These are phyloP conservation scores for Solanum sitiens DNA, from an alignment of 257 asterid species.

Conservation along the genomic window DNA sequence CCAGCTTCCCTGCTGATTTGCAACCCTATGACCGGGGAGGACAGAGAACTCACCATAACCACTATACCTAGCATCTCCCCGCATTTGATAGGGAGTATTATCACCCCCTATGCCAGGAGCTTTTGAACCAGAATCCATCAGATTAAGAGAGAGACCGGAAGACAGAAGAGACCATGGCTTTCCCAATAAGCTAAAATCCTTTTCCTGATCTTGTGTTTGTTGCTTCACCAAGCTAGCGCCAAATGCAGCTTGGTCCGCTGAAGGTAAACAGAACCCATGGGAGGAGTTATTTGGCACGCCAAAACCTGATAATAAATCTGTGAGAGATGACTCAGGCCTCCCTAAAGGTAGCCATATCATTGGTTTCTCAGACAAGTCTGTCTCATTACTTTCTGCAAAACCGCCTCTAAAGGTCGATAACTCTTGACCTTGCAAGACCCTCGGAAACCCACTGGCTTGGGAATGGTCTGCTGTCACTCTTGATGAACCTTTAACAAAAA, in stretches of 20 bases:
- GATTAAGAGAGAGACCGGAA: conserved; percentile 54
- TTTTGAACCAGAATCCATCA: conserved; percentile 50
- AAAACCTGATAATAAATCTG: conserved; percentile 74
- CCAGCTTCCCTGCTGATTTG: conserved; percentile 59
- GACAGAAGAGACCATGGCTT: conserved; percentile 49
- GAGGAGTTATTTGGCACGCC: conserved; percentile 45
- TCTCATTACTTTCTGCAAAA: conserved; percentile 51
- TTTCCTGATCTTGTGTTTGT: conserved; percentile 44
- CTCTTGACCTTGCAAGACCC: conserved; percentile 99
- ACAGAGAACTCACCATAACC: conserved; percentile 37
- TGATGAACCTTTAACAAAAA: conserved; percentile 41
- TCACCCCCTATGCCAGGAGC: conserved; percentile 30
- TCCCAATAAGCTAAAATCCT: conserved; percentile 38
- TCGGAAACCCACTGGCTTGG: conserved; percentile 49
- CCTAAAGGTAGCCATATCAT: conserved; percentile 43
- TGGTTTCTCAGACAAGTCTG: conserved; percentile 62
- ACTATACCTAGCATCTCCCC: conserved; percentile 42
- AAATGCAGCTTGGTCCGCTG: conserved; percentile 32
- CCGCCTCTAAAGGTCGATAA: conserved; percentile 63
- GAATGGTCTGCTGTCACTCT: conserved; percentile 65
- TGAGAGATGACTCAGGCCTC: conserved; percentile 61
- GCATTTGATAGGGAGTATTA: conserved; percentile 25
- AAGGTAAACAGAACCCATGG: conserved; percentile 30
- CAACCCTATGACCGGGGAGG: conserved; percentile 36
- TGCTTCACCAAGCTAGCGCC: conserved; percentile 14